phyloP scores from a whole-genome alignment of 345 rosid genomes.

The Physaria fendleri region DNA sequence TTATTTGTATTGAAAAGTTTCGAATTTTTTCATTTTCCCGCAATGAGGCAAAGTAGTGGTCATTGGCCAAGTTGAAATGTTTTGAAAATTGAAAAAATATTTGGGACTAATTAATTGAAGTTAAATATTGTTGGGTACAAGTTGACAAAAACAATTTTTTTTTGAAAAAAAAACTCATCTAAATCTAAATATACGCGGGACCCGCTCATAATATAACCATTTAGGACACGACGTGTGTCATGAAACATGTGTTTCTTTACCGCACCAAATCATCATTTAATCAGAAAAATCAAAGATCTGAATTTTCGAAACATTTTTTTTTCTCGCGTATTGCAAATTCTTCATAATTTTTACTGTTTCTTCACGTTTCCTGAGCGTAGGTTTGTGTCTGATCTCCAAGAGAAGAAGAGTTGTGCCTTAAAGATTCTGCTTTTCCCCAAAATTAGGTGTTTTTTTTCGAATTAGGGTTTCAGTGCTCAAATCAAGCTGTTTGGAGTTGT shows the following conservation, averaged over 20 bases:
- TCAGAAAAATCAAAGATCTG: constrained; percentile 14
- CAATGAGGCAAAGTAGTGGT: constrained; percentile 19
- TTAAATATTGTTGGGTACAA: neutral
- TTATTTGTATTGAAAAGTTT: neutral
- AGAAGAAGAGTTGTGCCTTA: neutral
- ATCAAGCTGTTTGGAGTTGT: constrained; percentile 20
- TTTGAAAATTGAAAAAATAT: constrained; percentile 4
- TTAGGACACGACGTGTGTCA: constrained; percentile 5
- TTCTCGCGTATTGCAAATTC: constrained; percentile 8
- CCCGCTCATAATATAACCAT: constrained; percentile 12
- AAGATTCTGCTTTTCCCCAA: neutral
- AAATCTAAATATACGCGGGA: constrained; percentile 18
- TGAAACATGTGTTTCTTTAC: constrained; percentile 15
- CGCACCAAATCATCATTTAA: constrained; percentile 25
- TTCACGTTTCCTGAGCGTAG: constrained; percentile 1
- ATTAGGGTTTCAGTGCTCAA: constrained; percentile 29
- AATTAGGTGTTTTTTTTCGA: neutral
- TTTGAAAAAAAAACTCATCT: constrained; percentile 8
- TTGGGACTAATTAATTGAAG: neutral
- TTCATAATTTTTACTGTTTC: constrained; percentile 8
- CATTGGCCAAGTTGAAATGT: constrained; percentile 23
- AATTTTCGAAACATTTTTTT: constrained; percentile 16
- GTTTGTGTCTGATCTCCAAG: constrained; percentile 26
- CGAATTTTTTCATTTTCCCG: constrained; percentile 13
- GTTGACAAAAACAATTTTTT: constrained; percentile 6